Base-by-base conservation (phyloP, 1,139 yeast genomes). In the Geotrichum phurueaensis region DNA sequence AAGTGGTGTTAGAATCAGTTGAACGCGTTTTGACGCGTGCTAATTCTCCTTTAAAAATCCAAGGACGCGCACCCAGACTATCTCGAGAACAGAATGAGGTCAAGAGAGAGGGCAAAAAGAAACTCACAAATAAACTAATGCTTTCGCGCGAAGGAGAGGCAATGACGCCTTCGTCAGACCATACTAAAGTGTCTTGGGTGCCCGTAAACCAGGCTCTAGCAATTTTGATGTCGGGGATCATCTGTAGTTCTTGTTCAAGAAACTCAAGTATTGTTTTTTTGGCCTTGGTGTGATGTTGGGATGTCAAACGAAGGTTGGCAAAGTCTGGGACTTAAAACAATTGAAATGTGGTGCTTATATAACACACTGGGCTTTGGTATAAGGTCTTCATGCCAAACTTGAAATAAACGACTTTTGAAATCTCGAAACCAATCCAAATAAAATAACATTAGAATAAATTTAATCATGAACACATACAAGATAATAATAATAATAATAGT, bases 101-200 rank as follows among this genome's bases (percentile, higher is more conserved):
- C 56, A 22, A 20, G 13, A 45, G 25, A 2, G 52, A 29, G 43
- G 5, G 18, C 25, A 33, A 31, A 47, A 20, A 12, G 22, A 51
- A 22, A 59, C 62, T 48, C 51, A 60, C 62, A 43, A 60, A 56
- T 27, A 60, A 56, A 25, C 58, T 53, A n/a, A 56, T 47, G 9
- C 48, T 53, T 25, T 60, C 60, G 9, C 53, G 47, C 7, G 62
- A 60, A 9, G 62, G 56, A 45, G 56, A 51, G 6, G 62, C 62
- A 20, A 60, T 29, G n/a, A 53, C 22, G 7, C 62, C 62, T 45
- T 60, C 62, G 15, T 36, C 53, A n/a, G 62, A 60, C 62, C 62
- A 60, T 47, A 31, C 47, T 12, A 60, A 51, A 15, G 48, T 48
- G 36, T 57, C 58, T 45, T 57, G 60, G 13, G n/a, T 20, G 13